Conservation (phyloP, 305 asterid genomes). For the Solanum hybrid region DNA sequence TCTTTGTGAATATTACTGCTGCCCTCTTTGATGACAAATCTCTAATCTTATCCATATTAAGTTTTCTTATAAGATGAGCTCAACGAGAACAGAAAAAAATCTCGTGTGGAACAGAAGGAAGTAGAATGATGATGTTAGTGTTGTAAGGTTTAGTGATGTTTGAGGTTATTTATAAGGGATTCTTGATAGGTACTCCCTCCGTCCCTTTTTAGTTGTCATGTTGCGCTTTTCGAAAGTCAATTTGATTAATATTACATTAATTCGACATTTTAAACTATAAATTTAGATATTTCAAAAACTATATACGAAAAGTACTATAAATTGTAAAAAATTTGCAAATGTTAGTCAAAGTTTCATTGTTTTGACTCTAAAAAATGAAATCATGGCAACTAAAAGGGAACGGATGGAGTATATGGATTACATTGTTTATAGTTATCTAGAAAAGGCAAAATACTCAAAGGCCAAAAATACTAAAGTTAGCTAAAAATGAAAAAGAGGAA, state of each 20-base stretch:
- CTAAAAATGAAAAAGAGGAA: neutral
- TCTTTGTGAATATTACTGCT: conserved; percentile 33
- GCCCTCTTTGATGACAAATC: conserved; percentile 33
- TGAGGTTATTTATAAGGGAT: conserved; percentile 1
- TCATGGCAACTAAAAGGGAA: no score
- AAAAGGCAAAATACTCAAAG: neutral
- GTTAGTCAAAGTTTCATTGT: no score
- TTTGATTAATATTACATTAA: neutral
- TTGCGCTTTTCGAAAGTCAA: neutral
- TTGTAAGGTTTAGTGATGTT: neutral
- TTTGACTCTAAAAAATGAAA: no score
- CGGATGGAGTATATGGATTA: neutral
- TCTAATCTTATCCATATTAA: conserved; percentile 19
- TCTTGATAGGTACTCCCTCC: neutral
- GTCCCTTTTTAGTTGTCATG: neutral
- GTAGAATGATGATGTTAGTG: neutral
- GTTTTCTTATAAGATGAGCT: neutral
- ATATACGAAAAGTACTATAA: no score
- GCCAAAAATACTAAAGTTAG: neutral
- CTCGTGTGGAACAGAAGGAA: neutral
- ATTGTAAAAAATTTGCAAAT: no score
- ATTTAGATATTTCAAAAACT: neutral
- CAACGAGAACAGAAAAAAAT: neutral
- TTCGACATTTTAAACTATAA: no score
- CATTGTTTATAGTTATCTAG: neutral